A percentile compares a stretch with the other conserved stretches of the same genome.
phyloP scores from a whole-genome alignment of 805 yeast species.

The Kuraishia hungarica region DNA sequence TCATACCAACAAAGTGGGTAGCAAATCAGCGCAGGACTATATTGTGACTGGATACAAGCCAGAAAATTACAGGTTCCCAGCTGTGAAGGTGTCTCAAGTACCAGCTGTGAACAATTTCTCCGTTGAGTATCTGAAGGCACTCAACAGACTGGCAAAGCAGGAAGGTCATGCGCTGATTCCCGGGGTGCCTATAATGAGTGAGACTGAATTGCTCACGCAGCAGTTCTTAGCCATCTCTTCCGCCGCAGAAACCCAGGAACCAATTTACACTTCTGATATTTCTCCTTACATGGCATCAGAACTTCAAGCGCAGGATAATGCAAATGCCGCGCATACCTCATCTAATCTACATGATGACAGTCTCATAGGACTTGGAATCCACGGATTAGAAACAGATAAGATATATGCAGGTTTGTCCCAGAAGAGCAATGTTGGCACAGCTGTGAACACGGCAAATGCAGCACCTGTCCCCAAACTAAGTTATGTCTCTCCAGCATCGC shows the following conservation, averaged over 20 bases:
- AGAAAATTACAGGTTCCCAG: conserved; percentile 49
- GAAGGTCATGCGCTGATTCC: background rate
- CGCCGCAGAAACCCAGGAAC: background rate
- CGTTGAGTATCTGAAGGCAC: conserved; percentile 31
- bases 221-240: background rate
- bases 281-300: background rate
- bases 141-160: conserved; percentile 7
- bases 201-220: background rate
- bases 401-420: background rate
- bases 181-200: background rate
- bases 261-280: background rate
- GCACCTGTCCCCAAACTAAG: background rate
- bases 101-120: conserved; percentile 25
- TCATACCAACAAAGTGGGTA: background rate
- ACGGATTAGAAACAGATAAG: background rate
- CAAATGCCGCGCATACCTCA: background rate
- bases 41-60: conserved; percentile 38
- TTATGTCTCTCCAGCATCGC: background rate
- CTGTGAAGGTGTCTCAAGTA: conserved; percentile 24
- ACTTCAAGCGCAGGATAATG: background rate
- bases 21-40: conserved; percentile 27
- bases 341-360: background rate
- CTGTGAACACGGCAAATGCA: background rate
- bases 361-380: background rate
- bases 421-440: background rate